Conservation (phyloP, 73 alveolate species). For the Symbiodinium pilosum region DNA sequence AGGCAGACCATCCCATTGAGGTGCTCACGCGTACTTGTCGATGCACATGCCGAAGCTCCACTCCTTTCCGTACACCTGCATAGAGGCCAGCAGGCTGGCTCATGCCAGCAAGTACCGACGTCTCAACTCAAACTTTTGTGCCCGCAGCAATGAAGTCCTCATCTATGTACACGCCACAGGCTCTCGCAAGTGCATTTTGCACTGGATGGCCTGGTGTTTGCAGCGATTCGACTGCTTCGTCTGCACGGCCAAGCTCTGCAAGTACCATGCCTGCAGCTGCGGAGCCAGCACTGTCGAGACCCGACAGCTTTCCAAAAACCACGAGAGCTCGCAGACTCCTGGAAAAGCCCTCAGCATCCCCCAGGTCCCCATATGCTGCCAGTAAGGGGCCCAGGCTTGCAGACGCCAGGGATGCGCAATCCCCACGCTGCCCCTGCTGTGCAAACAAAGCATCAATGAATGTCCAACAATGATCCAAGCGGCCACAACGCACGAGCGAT, state of each 20-base stretch:
- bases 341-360: slow-evolving; percentile 1
- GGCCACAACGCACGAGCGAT: neutral
- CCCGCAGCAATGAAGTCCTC: neutral
- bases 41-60: slow-evolving; percentile 79
- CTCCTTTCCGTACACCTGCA: slow-evolving; percentile 67
- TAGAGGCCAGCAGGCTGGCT: neutral
- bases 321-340: neutral
- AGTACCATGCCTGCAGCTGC: neutral
- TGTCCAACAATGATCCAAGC: neutral
- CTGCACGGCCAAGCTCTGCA: neutral
- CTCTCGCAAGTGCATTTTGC: neutral
- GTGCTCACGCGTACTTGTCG: neutral
- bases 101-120: neutral
- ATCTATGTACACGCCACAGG: slow-evolving; percentile 5
- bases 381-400: neutral
- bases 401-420: neutral
- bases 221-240: neutral
- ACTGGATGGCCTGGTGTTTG: neutral
- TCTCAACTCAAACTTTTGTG: too few relatives aligned
- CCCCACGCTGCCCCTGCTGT: neutral
- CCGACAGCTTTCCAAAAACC: neutral
- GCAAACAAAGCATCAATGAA: neutral
- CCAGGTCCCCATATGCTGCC: neutral
- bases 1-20: neutral
- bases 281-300: neutral